Conservation (phyloP, 1,284 basidiomycete species). For the Ganoderma lucidum region DNA sequence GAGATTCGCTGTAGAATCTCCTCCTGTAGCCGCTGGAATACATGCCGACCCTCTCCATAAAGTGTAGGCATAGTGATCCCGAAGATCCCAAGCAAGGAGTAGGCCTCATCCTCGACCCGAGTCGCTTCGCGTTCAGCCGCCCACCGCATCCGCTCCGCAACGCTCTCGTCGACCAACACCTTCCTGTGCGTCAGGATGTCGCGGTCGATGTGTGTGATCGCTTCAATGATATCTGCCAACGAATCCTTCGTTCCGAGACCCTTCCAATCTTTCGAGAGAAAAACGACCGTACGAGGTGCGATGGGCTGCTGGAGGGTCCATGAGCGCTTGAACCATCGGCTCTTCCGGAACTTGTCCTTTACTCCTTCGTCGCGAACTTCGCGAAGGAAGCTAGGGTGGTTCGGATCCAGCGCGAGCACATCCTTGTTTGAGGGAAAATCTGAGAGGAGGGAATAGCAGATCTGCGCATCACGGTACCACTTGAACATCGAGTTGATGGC, state of each 20-base stretch:
- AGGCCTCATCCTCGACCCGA: conserved; percentile 10
- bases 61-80: conserved; percentile 8
- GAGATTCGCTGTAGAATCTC: conserved; percentile 7
- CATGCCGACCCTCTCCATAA: conserved; percentile 9
- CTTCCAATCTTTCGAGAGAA: conserved; percentile 4
- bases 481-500: no score
- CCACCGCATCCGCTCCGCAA: conserved; percentile 11
- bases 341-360: neutral
- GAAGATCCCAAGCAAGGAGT: conserved; percentile 12
- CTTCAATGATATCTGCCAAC: neutral
- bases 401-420: no score
- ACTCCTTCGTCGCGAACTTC: no score
- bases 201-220: neutral
- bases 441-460: no score
- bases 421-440: no score
- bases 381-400: no score
- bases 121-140: neutral
- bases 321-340: neutral
- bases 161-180: neutral
- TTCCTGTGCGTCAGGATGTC: neutral
- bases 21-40: conserved; percentile 9
- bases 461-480: no score
- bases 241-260: neutral
- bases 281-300: neutral
- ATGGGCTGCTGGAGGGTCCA: conserved; percentile 17